A percentile compares a stretch with the other conserved stretches of the same genome.
phyloP scores from a whole-genome alignment of 495 filamentous ascomycete species.

The Aspergillus saccharolyticus region DNA sequence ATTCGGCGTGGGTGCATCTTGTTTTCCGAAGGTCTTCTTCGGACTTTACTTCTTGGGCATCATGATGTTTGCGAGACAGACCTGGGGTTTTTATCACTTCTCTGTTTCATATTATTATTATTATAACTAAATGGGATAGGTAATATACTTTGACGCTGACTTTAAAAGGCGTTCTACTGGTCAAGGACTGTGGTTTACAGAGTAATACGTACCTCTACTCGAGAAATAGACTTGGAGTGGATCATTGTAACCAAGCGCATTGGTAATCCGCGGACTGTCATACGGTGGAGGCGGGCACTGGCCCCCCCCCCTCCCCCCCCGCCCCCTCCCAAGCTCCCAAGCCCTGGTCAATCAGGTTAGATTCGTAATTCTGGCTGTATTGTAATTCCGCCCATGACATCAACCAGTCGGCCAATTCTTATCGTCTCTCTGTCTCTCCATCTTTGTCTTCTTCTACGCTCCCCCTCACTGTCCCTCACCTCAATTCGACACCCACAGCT shows the following conservation, averaged over 20 bases:
- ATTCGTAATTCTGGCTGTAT: neutral
- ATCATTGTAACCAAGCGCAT: neutral
- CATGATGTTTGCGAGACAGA: neutral
- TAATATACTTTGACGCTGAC: conserved; percentile 7
- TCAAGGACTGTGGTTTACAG: neutral
- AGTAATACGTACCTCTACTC: neutral
- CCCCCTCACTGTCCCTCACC: too few species aligned
- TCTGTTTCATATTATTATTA: neutral
- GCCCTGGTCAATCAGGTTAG: neutral
- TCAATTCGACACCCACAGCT: neutral
- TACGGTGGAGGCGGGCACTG: neutral
- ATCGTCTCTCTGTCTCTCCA: neutral
- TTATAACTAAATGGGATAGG: neutral
- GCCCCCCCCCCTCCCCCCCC: too few species aligned
- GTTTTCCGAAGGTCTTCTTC: neutral
- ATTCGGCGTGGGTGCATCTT: neutral
- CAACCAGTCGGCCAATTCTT: neutral
- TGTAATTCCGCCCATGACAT: neutral
- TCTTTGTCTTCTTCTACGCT: neutral
- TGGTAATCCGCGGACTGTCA: neutral
- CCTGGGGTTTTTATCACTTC: neutral
- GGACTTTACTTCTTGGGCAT: neutral
- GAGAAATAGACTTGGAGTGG: neutral
- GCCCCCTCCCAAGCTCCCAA: too few species aligned
- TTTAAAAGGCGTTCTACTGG: neutral